phyloP scores from a whole-genome alignment of 169 alveolate species.

The Plasmodium sp. region DNA sequence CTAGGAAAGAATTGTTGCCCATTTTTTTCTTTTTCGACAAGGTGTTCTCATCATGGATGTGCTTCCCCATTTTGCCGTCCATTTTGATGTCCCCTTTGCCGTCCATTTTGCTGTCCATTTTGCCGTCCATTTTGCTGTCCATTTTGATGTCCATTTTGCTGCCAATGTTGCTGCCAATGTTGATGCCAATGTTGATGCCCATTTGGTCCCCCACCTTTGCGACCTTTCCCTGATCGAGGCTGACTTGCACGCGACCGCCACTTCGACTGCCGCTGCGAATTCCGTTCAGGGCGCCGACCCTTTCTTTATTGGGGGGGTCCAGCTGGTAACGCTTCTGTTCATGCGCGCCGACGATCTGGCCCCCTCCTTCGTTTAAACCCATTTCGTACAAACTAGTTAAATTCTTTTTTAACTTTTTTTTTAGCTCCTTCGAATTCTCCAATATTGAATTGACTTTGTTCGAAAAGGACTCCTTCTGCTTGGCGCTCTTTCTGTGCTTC shows the following conservation, averaged over 20 bases:
- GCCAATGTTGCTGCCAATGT: neutral
- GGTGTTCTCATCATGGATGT: neutral
- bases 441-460: slow-evolving; percentile 3
- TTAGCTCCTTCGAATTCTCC: neutral
- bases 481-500: neutral
- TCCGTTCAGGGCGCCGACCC: neutral
- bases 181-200: neutral
- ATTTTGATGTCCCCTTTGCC: neutral
- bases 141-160: neutral
- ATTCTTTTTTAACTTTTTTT: neutral
- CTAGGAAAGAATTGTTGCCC: neutral
- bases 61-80: neutral
- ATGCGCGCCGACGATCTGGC: neutral
- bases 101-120: neutral
- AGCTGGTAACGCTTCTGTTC: neutral
- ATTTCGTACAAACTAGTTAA: slow-evolving; percentile 7
- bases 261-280: neutral
- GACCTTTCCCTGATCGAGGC: neutral
- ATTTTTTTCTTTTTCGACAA: slow-evolving; percentile 1
- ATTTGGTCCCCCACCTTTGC: neutral
- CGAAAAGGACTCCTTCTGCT: slow-evolving; percentile 8
- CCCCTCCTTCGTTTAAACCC: neutral
- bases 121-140: too few species aligned
- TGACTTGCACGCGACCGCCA: neutral
- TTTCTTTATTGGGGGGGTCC: neutral